Base-by-base conservation (phyloP, 257 asterid species). In the Salvia rosmarinus region DNA sequence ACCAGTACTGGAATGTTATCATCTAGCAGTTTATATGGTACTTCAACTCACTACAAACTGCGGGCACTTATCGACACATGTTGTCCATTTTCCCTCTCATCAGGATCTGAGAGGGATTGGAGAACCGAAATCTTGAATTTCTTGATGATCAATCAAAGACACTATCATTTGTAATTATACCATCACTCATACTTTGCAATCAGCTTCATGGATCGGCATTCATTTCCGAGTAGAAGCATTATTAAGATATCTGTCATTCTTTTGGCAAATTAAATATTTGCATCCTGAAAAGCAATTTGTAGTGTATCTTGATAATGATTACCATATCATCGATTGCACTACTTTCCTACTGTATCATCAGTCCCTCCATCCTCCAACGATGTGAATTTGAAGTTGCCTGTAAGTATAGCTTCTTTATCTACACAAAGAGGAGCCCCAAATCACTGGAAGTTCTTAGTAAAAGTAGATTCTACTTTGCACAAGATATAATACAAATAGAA, bases 301-400 rank as follows among this genome's bases (percentile, higher is more conserved):
- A 19, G 69, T 52, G 57, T 70, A 20, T 64, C 47, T 72, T 32
- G 40, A 70, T 30, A 32, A 42, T 11, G 12, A 50, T 40, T 16
- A 55, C 42, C 20, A 13, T 2, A 42, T 28, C 54, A 7, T 55
- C 32, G 20, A 23, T 17, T 23, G 70, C 42, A 6, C 78, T 84
- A 75, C 56, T 51, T 44, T 78, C 47, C 63, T 51, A 2, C 64
- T 10, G 74, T 19, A 63, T 75, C 80, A 34, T 77, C 39, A 57
- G 21, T 44, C 44, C 50, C 64, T 6, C 50, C 49, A 39, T 70
- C 86, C 69, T 80, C 89, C 63, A 92, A 79, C 10, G 86, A 68
- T 2, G 96, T 81, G 86, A 92, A 92, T 84, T 71, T 79, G 84
- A 90, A 92, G 88, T 92, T 92, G 56, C 97, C 98, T 0, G 97